Evolutionary conservation across 129 eudicot species (phyloP), one percentile per base, ranked within the genome.

Genomic region (Centrapalus pauciflorus): DNA sequence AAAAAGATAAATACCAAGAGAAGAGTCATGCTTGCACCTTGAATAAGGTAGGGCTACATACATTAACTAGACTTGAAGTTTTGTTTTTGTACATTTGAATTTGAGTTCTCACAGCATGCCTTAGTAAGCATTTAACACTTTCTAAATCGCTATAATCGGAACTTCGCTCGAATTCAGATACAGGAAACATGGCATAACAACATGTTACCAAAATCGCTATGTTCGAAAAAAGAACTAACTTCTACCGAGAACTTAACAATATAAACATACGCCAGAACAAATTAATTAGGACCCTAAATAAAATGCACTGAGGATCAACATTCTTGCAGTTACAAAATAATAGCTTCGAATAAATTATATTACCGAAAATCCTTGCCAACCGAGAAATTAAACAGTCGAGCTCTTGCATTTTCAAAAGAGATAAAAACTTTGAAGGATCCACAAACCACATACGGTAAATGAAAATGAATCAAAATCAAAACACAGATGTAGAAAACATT

Each of bases 281-380:
- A 48, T n/a, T 3, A 24, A 74, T 29, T 58, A 64, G 30, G 55
- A 43, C 13, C 59, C 35, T 16, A 40, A 25, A 55, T 41, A 27
- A 74, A 74, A 43, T 16, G 7, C 38, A 50, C 41, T 24, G 28
- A 61, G 70, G 52, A 34, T 67, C 58, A 66, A 49, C 61, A 49
- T 66, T 32, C 16, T 30, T 35, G 61, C 46, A 52, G 61, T 24
- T 38, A 51, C 19, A 17, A 64, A 45, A 45, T 66, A 66, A 11
- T 33, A 49, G 60, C 33, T 67, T 33, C 1, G 14, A 32, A 51
- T 52, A 37, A 20, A 38, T 11, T 13, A 27, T 61, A 52, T 73
- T 73, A 73, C 77, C 77, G 55, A 41, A 64, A 64, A 17, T 27
- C 54, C 20, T 28, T 21, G 49, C 11, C 48, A 70, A 23, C 7